Percentiles rank a stretch among this genome's conserved stretches.
Conservation (phyloP, 1,284 basidiomycete species). For the Pascua guehoae region DNA sequence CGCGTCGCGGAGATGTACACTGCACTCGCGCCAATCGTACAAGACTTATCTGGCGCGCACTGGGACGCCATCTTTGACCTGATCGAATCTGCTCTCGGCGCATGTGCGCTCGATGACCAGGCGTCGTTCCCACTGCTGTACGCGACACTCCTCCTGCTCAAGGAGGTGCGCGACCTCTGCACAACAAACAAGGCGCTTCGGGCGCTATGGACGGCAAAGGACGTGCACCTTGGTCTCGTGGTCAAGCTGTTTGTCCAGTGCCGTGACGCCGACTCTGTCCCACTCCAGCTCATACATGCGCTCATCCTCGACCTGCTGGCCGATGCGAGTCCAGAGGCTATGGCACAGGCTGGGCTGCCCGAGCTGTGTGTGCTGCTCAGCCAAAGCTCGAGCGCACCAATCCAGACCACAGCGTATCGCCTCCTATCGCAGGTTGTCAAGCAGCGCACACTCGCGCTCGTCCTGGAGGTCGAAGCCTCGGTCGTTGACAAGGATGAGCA, state of each 20-base stretch:
- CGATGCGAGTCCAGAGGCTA: slow-evolving; percentile 61
- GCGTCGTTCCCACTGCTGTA: slow-evolving; percentile 62
- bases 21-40: slow-evolving; percentile 79
- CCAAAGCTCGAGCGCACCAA: slow-evolving; percentile 27
- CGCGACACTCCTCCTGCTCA: slow-evolving; percentile 66
- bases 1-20: slow-evolving; percentile 71
- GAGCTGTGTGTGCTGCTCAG: slow-evolving; percentile 48
- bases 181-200: slow-evolving; percentile 69
- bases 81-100: slow-evolving; percentile 82
- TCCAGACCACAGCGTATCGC: slow-evolving; percentile 42
- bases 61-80: slow-evolving; percentile 92
- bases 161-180: slow-evolving; percentile 66
- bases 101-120: slow-evolving; percentile 61
- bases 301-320: slow-evolving; percentile 65
- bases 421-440: slow-evolving; percentile 35
- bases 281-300: slow-evolving; percentile 64
- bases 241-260: slow-evolving; percentile 41
- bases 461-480: slow-evolving; percentile 70
- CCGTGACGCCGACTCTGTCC: slow-evolving; percentile 54
- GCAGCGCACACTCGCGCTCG: slow-evolving; percentile 53
- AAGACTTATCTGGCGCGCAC: slow-evolving; percentile 79
- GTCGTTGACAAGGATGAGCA: slow-evolving; percentile 26
- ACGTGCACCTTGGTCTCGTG: slow-evolving; percentile 31
- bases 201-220: slow-evolving; percentile 56
- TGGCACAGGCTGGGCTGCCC: slow-evolving; percentile 62